phyloP scores from a whole-genome alignment of 208 protist species.

The Leishmania aethiopica region DNA sequence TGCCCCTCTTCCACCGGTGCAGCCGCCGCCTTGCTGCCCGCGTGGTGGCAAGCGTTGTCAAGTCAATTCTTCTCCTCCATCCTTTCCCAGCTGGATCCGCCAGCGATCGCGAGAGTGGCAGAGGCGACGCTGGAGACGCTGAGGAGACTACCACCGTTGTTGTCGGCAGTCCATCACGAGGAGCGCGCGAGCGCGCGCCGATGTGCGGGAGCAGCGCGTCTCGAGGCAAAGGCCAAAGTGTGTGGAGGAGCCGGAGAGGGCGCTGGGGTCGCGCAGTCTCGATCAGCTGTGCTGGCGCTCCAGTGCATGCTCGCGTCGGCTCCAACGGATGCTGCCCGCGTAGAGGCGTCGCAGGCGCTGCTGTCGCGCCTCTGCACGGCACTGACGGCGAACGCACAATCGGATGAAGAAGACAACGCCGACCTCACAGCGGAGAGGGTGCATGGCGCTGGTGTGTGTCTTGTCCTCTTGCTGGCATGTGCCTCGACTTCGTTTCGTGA shows the following conservation, averaged over 20 bases:
- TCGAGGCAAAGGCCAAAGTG: not conserved
- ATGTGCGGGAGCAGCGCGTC: not conserved
- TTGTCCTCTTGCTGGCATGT: not conserved
- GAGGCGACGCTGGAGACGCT: conserved; percentile 1
- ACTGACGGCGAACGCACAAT: not conserved
- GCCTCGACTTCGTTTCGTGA: not conserved
- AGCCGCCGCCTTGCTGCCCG: no score
- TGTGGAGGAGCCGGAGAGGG: no score
- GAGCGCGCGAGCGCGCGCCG: not conserved
- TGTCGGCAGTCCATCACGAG: not conserved
- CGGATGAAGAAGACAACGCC: not conserved
- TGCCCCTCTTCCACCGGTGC: not conserved
- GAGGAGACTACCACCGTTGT: not conserved
- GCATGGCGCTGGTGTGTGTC: not conserved
- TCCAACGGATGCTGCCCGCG: not conserved
- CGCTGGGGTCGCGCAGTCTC: not conserved
- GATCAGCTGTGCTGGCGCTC: not conserved
- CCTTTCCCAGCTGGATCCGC: not conserved
- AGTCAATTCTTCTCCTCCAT: not conserved
- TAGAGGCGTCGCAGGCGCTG: not conserved
- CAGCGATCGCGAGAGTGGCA: not conserved
- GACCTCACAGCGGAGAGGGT: not conserved
- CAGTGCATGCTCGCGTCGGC: not conserved
- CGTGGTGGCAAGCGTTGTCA: not conserved
- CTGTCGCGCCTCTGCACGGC: conserved; percentile 2